Conservation (phyloP, 441 rosid species). For the Sinapis alba region DNA sequence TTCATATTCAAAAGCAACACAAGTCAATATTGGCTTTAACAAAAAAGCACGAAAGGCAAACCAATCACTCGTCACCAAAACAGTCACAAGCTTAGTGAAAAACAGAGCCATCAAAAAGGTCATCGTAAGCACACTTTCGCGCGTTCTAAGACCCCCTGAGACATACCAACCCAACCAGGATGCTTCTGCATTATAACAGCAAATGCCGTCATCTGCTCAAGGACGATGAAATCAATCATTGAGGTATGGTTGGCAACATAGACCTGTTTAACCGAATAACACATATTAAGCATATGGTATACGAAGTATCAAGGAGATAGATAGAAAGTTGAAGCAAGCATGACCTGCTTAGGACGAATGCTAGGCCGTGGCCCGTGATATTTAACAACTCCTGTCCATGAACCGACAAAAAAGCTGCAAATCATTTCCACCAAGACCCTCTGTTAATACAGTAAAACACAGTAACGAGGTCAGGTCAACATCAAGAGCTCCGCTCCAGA, state of each 20-base stretch:
- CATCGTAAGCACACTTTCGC: constrained; percentile 13
- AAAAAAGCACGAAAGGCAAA: constrained; percentile 13
- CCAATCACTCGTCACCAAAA: background rate
- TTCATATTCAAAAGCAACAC: constrained; percentile 39
- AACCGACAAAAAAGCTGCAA: constrained; percentile 97
- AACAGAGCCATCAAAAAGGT: constrained; percentile 3
- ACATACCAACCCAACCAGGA: constrained; percentile 99
- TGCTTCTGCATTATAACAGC: constrained; percentile 99
- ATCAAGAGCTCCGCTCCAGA: constrained; percentile 9
- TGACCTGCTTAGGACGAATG: constrained; percentile 96
- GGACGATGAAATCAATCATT: constrained; percentile 93
- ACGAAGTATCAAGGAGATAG: background rate
- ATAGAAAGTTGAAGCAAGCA: background rate
- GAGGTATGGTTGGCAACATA: constrained; percentile 98
- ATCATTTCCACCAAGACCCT: constrained; percentile 95
- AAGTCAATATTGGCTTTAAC: constrained; percentile 26
- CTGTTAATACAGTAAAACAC: constrained; percentile 44
- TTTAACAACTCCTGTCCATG: constrained; percentile 97
- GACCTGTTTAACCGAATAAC: constrained; percentile 58
- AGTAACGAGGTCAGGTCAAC: background rate
- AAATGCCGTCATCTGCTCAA: constrained; percentile 96
- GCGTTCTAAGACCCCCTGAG: background rate
- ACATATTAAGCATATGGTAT: constrained; percentile 11
- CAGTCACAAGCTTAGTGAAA: background rate
- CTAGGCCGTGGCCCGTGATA: constrained; percentile 98